Evolutionary conservation across 164 flowering plant genomes (phyloP).

Genomic region (Taxillus chinensis): DNA sequence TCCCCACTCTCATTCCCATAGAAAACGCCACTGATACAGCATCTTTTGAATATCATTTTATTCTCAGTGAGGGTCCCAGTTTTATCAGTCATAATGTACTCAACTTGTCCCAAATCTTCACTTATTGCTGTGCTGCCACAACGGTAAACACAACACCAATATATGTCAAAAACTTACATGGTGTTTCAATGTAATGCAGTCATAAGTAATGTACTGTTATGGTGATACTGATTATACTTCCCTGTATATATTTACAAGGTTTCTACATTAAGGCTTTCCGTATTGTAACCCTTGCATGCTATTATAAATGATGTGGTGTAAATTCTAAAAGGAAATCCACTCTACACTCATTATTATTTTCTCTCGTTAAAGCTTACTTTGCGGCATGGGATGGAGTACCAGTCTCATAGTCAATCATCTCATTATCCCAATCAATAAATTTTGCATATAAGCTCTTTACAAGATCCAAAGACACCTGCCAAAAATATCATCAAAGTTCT

Average conservation of each 20-base stretch:
- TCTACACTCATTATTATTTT: no score
- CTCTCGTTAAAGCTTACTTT: constrained; percentile 43
- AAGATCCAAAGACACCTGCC: constrained; percentile 92
- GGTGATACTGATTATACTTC: no score
- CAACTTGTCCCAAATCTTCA: constrained; percentile 98
- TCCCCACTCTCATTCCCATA: constrained; percentile 92
- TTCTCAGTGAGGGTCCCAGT: constrained; percentile 98
- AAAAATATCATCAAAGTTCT: not conserved
- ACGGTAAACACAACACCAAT: constrained; percentile 18
- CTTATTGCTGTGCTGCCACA: constrained; percentile 97
- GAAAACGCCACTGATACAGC: constrained; percentile 68
- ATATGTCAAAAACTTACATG: constrained; percentile 9
- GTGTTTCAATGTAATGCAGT: not conserved
- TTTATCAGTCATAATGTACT: constrained; percentile 96
- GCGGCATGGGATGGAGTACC: constrained; percentile 75
- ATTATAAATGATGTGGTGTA: no score
- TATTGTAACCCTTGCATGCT: no score
- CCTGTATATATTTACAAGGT: no score
- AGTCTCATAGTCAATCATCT: constrained; percentile 84
- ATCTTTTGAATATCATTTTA: constrained; percentile 86
- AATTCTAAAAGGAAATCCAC: no score
- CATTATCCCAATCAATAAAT: constrained; percentile 92
- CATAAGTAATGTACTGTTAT: no score
- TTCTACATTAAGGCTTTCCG: no score
- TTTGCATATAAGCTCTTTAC: constrained; percentile 96